phyloP scores from a whole-genome alignment of 306 rosid genomes.

The Trichosanthes truncata region DNA sequence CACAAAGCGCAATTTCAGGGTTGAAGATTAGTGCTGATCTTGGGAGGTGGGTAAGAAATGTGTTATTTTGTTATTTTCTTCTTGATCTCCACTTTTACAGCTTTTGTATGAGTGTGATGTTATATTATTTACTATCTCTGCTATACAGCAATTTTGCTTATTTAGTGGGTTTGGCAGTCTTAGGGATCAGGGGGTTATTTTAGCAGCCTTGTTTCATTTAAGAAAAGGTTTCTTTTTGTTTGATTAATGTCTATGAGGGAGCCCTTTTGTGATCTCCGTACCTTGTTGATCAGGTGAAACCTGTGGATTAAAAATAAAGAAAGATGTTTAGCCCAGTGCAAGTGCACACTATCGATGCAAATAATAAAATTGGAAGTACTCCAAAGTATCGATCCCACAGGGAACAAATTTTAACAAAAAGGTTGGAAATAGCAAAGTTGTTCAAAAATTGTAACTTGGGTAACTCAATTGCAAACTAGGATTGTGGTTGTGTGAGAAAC shows the following conservation, averaged over 20 bases:
- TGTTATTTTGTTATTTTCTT: conserved; percentile 13
- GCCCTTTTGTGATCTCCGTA: neutral
- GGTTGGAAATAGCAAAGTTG: no score
- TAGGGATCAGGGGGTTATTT: neutral
- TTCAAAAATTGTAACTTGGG: no score
- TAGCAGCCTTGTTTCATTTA: neutral
- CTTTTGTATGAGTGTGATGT: neutral
- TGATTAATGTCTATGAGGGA: neutral
- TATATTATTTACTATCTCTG: neutral
- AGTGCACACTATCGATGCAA: no score
- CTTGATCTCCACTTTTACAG: neutral
- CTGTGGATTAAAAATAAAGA: no score
- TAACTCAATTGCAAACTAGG: no score
- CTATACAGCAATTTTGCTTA: neutral
- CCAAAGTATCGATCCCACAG: no score
- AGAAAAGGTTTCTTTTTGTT: neutral
- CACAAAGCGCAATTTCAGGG: conserved; percentile 89
- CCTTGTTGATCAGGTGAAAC: no score
- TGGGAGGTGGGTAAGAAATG: conserved; percentile 49
- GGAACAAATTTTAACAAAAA: no score
- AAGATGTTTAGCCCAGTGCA: no score
- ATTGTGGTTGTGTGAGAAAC: no score
- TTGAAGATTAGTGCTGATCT: conserved; percentile 71
- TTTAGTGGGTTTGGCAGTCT: neutral
- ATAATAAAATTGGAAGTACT: no score